phyloP scores from a whole-genome alignment of 352 stramenopile genomes.

The Phytophthora colocasiae region DNA sequence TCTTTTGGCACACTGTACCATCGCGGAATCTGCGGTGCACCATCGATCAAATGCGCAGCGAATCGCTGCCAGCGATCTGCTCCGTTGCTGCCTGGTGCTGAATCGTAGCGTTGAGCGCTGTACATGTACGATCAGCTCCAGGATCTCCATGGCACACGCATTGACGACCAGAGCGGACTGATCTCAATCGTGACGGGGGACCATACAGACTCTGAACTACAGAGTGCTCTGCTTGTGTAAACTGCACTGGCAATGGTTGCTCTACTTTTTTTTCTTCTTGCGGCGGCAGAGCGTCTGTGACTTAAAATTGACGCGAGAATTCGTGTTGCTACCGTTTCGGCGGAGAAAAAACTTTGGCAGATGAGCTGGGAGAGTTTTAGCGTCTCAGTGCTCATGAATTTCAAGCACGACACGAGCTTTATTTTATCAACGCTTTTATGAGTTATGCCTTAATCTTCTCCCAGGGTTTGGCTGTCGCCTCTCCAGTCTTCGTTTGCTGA shows the following conservation, averaged over 20 bases:
- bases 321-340: conserved; percentile 10
- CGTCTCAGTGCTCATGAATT: conserved; percentile 1
- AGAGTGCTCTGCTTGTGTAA: neutral
- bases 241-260: neutral
- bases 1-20: conserved; percentile 8
- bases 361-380: neutral
- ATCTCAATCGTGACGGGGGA: neutral
- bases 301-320: neutral
- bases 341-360: conserved; percentile 2
- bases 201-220: neutral
- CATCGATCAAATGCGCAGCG: conserved; percentile 1
- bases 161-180: conserved; percentile 8
- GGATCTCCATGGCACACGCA: neutral
- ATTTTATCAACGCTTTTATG: conserved; percentile 17
- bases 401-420: conserved; percentile 10
- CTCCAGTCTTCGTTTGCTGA: conserved; percentile 26
- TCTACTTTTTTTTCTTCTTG: neutral
- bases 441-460: conserved; percentile 45
- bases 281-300: conserved; percentile 5
- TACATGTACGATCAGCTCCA: conserved; percentile 1
- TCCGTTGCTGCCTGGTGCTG: neutral
- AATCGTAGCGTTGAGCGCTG: conserved; percentile 22
- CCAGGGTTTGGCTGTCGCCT: conserved; percentile 49
- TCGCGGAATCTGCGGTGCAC: neutral
- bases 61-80: too few species aligned